Evolutionary conservation across 805 yeast species (phyloP).

Genomic region (Wickerhamiella domercqiae): DNA sequence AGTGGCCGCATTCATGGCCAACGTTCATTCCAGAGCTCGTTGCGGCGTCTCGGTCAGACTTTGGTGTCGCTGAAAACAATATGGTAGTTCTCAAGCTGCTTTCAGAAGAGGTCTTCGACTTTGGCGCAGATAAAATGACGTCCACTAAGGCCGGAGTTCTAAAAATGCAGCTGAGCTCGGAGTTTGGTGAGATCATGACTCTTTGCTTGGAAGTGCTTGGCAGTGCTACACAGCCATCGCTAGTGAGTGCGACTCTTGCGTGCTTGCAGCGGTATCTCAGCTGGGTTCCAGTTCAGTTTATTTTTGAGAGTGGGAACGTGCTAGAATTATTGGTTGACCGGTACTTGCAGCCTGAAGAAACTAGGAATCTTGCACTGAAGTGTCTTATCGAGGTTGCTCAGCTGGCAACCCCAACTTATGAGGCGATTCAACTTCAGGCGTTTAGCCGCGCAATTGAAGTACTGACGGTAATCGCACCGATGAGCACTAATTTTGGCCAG

Average conservation of each 20-base stretch:
- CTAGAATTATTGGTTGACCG: slow-evolving; percentile 57
- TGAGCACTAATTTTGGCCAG: slow-evolving; percentile 50
- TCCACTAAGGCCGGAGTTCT: slow-evolving; percentile 80
- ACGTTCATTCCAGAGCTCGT: slow-evolving; percentile 89
- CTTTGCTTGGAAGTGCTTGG: slow-evolving; percentile 88
- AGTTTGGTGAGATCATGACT: slow-evolving; percentile 84
- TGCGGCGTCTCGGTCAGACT: slow-evolving; percentile 62
- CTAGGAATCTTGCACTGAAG: slow-evolving; percentile 72
- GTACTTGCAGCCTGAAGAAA: slow-evolving; percentile 62
- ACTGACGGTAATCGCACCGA: slow-evolving; percentile 53
- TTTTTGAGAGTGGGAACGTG: slow-evolving; percentile 66
- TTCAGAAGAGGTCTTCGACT: slow-evolving; percentile 93
- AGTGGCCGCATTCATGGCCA: slow-evolving; percentile 99
- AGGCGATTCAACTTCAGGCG: slow-evolving; percentile 45
- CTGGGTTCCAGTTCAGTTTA: slow-evolving; percentile 86
- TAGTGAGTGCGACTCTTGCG: slow-evolving; percentile 70
- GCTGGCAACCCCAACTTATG: slow-evolving; percentile 38
- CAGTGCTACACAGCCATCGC: slow-evolving; percentile 69
- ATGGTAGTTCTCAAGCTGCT: slow-evolving; percentile 81
- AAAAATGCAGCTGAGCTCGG: slow-evolving; percentile 71
- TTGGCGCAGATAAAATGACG: slow-evolving; percentile 89
- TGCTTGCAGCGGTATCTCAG: slow-evolving; percentile 73
- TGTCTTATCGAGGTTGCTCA: slow-evolving; percentile 85
- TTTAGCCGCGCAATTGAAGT: slow-evolving; percentile 63
- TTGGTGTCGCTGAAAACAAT: slow-evolving; percentile 93